These are phyloP conservation scores for Aphanomyces astaci DNA, from an alignment of 352 stramenopile genomes.

Conservation along the genomic window DNA sequence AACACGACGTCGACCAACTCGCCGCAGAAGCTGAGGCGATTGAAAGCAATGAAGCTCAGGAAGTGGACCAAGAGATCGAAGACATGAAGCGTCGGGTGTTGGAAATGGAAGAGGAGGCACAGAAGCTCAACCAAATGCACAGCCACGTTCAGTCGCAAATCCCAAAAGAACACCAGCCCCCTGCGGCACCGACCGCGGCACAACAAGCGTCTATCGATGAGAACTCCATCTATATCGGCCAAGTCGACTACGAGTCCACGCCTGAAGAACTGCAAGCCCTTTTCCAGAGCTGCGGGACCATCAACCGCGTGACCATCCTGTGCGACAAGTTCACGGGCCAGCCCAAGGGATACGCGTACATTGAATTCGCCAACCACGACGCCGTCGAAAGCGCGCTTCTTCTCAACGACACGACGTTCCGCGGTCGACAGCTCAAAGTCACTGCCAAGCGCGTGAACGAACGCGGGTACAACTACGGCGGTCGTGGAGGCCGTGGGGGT, in stretches of 20 bases:
- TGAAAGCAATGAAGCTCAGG: slow-evolving; percentile 15
- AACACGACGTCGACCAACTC: slow-evolving; percentile 44
- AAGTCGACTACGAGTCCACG: slow-evolving; percentile 95
- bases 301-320: slow-evolving; percentile 97
- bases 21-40: slow-evolving; percentile 37
- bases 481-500: slow-evolving; percentile 34
- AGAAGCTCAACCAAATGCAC: slow-evolving; percentile 77
- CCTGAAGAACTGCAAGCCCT: slow-evolving; percentile 93
- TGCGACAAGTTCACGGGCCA: slow-evolving; percentile 96
- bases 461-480: slow-evolving; percentile 57
- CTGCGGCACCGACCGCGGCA: slow-evolving; percentile 24
- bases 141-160: slow-evolving; percentile 74
- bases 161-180: slow-evolving; percentile 42
- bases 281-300: slow-evolving; percentile 94
- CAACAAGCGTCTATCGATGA: slow-evolving; percentile 44
- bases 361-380: slow-evolving; percentile 87
- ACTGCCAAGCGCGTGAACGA: slow-evolving; percentile 81
- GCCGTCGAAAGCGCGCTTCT: slow-evolving; percentile 82
- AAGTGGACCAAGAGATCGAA: slow-evolving; percentile 63
- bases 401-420: slow-evolving; percentile 91
- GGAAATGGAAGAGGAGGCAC: slow-evolving; percentile 78
- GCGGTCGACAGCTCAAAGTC: slow-evolving; percentile 87
- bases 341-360: slow-evolving; percentile 93
- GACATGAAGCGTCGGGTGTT: slow-evolving; percentile 77
- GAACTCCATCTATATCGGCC: slow-evolving; percentile 91